Base-by-base conservation (phyloP, 2,329 filamentous ascomycete species). In the Pseudopithomyces maydicus region DNA sequence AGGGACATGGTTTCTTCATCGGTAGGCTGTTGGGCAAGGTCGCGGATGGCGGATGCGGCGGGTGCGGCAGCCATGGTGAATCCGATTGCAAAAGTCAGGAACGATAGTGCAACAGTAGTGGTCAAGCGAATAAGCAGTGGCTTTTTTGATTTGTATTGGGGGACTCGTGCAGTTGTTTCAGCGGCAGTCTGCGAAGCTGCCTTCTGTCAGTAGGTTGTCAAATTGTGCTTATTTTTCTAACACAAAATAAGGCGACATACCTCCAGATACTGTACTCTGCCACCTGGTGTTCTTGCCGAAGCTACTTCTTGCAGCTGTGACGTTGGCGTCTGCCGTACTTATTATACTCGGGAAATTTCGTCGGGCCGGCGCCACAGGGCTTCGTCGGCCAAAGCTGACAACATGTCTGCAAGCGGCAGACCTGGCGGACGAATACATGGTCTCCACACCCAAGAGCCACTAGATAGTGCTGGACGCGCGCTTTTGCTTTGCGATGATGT, bases 1-100 rank as follows among this genome's bases (percentile, higher is more conserved):
- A 89, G 80, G 4, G 76, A 73, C 59, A 95, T 83, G 20, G 90
- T 90, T 66, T 96, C 90, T 68, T 85, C 86, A 77, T 96, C 90
- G 29, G 85, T 84, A 62, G 84, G 84, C 2, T 85, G 84, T 57
- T 80, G 78, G 57, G 84, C 62, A 60, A 86, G 75, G 51, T 77
- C 79, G 46, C 78, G 77, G 45, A 83, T 75, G 48, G 80, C 79
- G 36, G 81, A 69, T 55, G 84, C 65, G 35, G 82, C 82, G 36
- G 85, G 85, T 11, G 78, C 76, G 61, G 81, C 79, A 51, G 84
- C 79, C 80, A 88, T 85, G 62, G 77, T 72, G 78, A 88, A 84
- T 62, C 86, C 86, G 58, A 85, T 52, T 35, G 78, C 76, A 58
- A 85, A 76, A 54, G 77, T 77, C 61, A 83, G 54, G 66, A 83